These are phyloP conservation scores for Saccharomyces jurei DNA, from an alignment of 805 yeast genomes.

Conservation along the genomic window DNA sequence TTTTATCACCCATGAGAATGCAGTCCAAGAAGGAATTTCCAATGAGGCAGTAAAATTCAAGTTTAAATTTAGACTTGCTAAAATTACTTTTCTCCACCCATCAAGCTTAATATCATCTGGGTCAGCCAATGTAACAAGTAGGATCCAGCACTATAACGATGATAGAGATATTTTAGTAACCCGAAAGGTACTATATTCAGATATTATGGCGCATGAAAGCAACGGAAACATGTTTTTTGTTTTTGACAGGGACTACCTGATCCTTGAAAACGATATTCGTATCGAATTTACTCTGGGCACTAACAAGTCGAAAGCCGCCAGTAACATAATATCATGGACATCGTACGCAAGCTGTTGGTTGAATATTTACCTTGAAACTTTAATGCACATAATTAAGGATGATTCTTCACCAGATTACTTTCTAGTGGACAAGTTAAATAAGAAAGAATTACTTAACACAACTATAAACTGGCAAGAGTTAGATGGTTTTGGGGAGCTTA, in stretches of 20 bases:
- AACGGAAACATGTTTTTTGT: not conserved
- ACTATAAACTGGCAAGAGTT: constrained; percentile 40
- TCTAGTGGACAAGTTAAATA: constrained; percentile 9
- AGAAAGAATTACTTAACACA: constrained; percentile 10
- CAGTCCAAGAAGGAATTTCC: constrained; percentile 9
- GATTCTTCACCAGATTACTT: constrained; percentile 7
- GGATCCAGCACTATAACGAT: constrained; percentile 13
- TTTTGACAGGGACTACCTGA: constrained; percentile 10
- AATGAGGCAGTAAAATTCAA: constrained; percentile 6
- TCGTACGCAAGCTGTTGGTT: constrained; percentile 35
- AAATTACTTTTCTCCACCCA: constrained; percentile 18
- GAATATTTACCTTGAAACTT: constrained; percentile 37
- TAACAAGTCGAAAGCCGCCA: constrained; percentile 8
- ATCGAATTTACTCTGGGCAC: not conserved
- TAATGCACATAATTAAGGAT: constrained; percentile 13
- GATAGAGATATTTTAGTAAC: constrained; percentile 10
- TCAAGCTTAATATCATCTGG: not conserved
- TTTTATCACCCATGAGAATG: constrained; percentile 12
- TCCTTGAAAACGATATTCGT: not conserved
- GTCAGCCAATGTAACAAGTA: constrained; percentile 4
- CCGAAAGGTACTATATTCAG: constrained; percentile 3
- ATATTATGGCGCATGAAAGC: not conserved
- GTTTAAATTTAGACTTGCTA: constrained; percentile 8
- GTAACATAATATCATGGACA: constrained; percentile 11
- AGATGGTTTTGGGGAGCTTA: constrained; percentile 63